phyloP scores from a whole-genome alignment of 306 rosid species.

The Clitoria ternatea region DNA sequence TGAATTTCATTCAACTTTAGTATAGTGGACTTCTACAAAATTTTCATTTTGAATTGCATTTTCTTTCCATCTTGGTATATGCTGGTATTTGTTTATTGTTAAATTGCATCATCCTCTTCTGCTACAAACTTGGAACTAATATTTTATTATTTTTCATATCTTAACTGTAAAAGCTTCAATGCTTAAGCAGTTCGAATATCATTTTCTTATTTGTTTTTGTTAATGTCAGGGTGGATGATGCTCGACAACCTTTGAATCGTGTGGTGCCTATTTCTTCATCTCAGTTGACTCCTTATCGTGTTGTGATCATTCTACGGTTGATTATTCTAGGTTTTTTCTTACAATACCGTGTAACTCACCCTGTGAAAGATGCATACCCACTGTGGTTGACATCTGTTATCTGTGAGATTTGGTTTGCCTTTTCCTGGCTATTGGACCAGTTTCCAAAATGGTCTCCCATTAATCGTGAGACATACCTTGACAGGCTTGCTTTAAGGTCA shows the following conservation, averaged over 20 bases:
- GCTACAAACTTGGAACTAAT: too few relatives aligned
- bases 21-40: too few relatives aligned
- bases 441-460: conserved; percentile 95
- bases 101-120: too few relatives aligned
- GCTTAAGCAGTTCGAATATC: too few relatives aligned
- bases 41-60: too few relatives aligned
- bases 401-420: conserved; percentile 99
- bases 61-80: too few relatives aligned
- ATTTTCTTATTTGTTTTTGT: too few relatives aligned
- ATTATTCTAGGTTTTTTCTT: conserved; percentile 91
- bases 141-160: too few relatives aligned
- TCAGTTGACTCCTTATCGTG: conserved; percentile 90
- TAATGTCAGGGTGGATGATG: conserved; percentile 99
- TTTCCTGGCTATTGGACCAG: conserved; percentile 98
- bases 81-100: too few relatives aligned
- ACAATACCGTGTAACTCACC: conserved; percentile 96
- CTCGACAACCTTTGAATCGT: conserved; percentile 92
- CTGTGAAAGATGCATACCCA: conserved; percentile 90
- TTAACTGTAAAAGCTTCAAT: too few relatives aligned
- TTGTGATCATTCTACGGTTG: conserved; percentile 83
- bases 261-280: conserved; percentile 86
- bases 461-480: conserved; percentile 95
- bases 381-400: conserved; percentile 92
- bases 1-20: too few relatives aligned
- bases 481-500: conserved; percentile 88